A percentile compares a stretch with the other conserved stretches of the same genome.
Conservation (phyloP, 345 rosid genomes). For the Eucalyptus rudis region DNA sequence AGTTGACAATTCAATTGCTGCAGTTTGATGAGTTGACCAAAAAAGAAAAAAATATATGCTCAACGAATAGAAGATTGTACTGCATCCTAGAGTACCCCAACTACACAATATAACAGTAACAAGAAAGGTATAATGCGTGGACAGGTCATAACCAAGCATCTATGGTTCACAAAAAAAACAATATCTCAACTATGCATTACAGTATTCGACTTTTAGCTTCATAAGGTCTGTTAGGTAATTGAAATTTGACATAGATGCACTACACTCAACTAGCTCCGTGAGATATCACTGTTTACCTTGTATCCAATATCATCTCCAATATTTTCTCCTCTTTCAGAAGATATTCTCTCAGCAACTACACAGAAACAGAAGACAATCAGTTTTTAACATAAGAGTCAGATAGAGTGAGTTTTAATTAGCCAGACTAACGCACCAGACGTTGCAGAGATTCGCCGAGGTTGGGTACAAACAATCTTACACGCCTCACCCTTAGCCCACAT, state of each 20-base stretch:
- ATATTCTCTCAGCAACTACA: constrained; percentile 88
- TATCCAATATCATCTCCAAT: constrained; percentile 78
- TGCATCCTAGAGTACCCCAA: not conserved
- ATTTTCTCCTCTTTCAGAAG: constrained; percentile 75
- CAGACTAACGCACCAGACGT: constrained; percentile 49
- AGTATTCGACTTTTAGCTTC: not conserved
- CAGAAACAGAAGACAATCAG: not conserved
- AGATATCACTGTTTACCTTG: constrained; percentile 40
- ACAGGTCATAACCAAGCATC: not conserved
- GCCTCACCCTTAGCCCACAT: constrained; percentile 68
- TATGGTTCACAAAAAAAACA: not conserved
- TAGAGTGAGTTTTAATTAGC: not conserved
- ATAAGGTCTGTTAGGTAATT: not conserved
- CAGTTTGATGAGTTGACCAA: not conserved
- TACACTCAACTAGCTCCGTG: not conserved
- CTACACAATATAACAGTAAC: not conserved
- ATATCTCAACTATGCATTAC: not conserved
- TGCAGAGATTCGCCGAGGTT: constrained; percentile 97
- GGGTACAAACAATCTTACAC: constrained; percentile 91
- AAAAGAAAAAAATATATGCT: not conserved
- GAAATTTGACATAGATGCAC: not conserved
- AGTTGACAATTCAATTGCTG: not conserved
- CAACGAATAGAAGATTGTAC: not conserved
- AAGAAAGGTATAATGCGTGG: not conserved
- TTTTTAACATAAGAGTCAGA: not conserved